Base-by-base conservation (phyloP, 192 early-diverging fungal species). In the Cetraspora pellucida region DNA sequence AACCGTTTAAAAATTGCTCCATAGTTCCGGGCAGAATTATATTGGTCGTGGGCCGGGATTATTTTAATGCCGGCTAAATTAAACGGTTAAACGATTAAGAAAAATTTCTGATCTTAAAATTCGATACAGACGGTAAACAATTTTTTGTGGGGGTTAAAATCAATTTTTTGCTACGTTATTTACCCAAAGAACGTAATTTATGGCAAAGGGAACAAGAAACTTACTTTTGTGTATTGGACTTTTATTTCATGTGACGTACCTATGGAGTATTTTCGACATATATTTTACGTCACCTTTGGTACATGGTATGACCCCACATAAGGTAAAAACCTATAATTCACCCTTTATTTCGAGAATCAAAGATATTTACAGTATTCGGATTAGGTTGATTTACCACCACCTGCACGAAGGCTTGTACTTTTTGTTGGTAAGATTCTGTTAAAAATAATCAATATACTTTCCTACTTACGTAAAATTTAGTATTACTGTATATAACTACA, bases 251-350 rank as follows among this genome's bases (percentile, higher is more conserved):
- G 78, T 95, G 45, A 85, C 94, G 50, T 98, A 98, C 82, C 85
- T 95, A 65, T 86, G 86, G 82, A 94, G 92, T 81, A 98, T 98
- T 70, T 98, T 98, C 78, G 97, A 98, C 86, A 97, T 98, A 82
- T 98, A 98, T 86, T 98, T 98, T 83, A 93, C 93, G n/a, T 97
- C 97, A 19, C 97, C 97, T 63, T 84, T 98, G 16, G 95, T 98
- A 49, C 97, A 98, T 87, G 97, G 97, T 75, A 98, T 98, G 97
- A 91, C 87, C 17, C 94, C 92, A 43, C 90, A 96, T 74, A 72
- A 57, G 54, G 70, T 55, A 4, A 19, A 54, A 54, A 19, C 14
- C 14, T 52, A 54, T 54, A 19, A 54, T 19, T 54, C 16, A 13
- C 11, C 19, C 16, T n/a, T 54, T 54, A 19, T 14, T 54, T 52